phyloP scores from a whole-genome alignment of 1,284 basidiomycete genomes.

The Leccinum huronense region DNA sequence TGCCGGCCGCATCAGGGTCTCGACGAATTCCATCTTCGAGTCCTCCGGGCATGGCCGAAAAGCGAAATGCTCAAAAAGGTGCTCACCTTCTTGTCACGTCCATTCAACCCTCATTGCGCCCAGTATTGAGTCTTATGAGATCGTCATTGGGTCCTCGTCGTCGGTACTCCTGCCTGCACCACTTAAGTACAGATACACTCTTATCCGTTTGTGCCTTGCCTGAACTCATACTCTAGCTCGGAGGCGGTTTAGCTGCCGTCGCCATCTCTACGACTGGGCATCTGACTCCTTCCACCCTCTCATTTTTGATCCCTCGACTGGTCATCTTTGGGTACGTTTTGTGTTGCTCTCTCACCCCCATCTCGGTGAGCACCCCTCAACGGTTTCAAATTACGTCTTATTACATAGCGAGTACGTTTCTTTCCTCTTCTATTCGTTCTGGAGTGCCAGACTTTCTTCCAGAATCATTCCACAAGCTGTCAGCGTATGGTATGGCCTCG shows the following conservation, averaged over 20 bases:
- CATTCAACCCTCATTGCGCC: constrained; percentile 3
- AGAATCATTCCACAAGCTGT: constrained; percentile 87
- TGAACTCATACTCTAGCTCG: constrained; percentile 47
- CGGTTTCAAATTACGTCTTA: background rate
- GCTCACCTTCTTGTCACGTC: constrained; percentile 2
- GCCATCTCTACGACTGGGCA: constrained; percentile 68
- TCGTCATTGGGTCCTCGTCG: constrained; percentile 93
- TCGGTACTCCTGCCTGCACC: constrained; percentile 40
- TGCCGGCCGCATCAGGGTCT: constrained; percentile 55
- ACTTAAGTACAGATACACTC: constrained; percentile 37
- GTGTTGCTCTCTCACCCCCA: background rate
- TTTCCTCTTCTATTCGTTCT: background rate
- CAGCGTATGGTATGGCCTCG: constrained; percentile 87
- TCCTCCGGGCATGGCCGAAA: constrained; percentile 76
- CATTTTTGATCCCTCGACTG: constrained; percentile 26
- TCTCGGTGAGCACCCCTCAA: background rate
- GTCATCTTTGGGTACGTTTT: constrained; percentile 77
- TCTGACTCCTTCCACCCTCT: background rate
- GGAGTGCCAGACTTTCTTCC: background rate
- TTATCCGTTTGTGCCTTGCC: background rate
- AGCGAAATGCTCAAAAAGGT: constrained; percentile 72
- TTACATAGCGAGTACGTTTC: constrained; percentile 47
- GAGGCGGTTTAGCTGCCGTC: constrained; percentile 83
- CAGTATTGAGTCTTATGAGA: constrained; percentile 82
- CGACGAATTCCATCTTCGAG: constrained; percentile 89